A percentile compares a stretch with the other conserved stretches of the same genome.
Conservation (phyloP, 495 filamentous ascomycete species). For the Pyrenula massariospora region DNA sequence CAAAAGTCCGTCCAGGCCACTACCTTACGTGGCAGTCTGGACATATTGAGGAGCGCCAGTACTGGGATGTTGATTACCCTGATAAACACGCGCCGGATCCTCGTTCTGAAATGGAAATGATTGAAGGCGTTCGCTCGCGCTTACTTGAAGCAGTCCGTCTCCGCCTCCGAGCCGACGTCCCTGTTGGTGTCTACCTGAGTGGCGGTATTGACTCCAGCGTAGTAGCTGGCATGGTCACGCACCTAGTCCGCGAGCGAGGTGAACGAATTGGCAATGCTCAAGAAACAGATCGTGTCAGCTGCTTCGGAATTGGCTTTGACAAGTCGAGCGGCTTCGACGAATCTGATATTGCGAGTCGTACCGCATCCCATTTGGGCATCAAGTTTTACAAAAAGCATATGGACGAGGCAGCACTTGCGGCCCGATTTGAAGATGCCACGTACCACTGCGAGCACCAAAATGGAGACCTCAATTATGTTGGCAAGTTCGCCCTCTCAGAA, state of each 20-base stretch:
- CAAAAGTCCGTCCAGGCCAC: constrained; percentile 19
- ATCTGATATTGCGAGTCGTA: constrained; percentile 38
- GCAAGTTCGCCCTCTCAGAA: constrained; percentile 31
- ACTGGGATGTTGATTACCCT: constrained; percentile 36
- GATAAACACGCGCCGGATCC: constrained; percentile 25
- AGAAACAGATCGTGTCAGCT: constrained; percentile 16
- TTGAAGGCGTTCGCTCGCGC: constrained; percentile 27
- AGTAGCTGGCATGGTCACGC: constrained; percentile 37
- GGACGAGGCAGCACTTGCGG: constrained; percentile 30
- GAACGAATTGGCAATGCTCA: constrained; percentile 21
- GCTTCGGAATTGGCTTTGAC: constrained; percentile 38
- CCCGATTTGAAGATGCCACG: constrained; percentile 32
- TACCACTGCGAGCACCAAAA: constrained; percentile 35
- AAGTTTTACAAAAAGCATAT: constrained; percentile 29
- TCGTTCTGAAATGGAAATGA: constrained; percentile 29
- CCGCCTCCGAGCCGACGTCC: constrained; percentile 40
- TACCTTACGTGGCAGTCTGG: constrained; percentile 18
- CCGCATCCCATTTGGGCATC: constrained; percentile 36
- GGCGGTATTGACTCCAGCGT: constrained; percentile 42
- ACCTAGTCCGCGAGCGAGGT: constrained; percentile 27
- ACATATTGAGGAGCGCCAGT: constrained; percentile 17
- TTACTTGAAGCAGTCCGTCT: constrained; percentile 33
- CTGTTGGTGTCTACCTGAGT: constrained; percentile 36
- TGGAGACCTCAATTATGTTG: constrained; percentile 34
- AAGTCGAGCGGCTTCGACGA: constrained; percentile 32